phyloP scores from a whole-genome alignment of 176 grass and related monocot genomes.

The Carex kokanica region DNA sequence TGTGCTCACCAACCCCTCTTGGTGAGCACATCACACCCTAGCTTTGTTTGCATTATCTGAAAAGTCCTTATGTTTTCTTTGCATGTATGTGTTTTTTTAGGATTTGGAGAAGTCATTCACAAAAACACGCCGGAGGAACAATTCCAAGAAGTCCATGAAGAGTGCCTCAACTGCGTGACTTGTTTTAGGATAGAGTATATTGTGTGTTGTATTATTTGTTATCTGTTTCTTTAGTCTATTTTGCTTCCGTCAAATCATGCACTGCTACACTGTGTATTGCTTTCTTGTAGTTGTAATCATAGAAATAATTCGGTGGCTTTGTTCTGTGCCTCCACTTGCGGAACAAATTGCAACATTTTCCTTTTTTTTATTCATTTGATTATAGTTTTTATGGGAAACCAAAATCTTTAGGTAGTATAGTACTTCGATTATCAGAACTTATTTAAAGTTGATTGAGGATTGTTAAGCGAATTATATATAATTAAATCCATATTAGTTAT shows the following conservation, averaged over 20 bases:
- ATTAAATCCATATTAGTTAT: no score
- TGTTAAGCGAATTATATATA: no score
- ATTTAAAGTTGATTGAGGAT: not conserved
- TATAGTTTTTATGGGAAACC: not conserved
- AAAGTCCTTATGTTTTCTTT: not conserved
- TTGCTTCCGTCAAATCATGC: not conserved
- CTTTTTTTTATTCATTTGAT: not conserved
- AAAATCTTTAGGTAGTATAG: not conserved
- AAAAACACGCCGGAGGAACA: constrained; percentile 60
- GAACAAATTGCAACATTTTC: not conserved
- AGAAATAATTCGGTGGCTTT: not conserved
- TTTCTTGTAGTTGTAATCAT: not conserved
- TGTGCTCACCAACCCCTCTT: no score
- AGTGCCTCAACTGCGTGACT: constrained; percentile 37
- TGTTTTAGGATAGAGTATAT: not conserved
- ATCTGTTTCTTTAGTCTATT: not conserved
- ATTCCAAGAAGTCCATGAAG: constrained; percentile 61
- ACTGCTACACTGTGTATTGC: not conserved
- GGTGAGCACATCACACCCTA: no score
- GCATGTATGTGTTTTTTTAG: constrained; percentile 23
- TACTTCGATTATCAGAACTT: not conserved
- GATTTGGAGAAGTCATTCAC: constrained; percentile 60
- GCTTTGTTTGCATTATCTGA: no score
- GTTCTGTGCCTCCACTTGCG: not conserved
- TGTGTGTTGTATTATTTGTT: not conserved